Conservation (phyloP, 768 basidiomycete genomes). For the Asterophora lycoperdoides region DNA sequence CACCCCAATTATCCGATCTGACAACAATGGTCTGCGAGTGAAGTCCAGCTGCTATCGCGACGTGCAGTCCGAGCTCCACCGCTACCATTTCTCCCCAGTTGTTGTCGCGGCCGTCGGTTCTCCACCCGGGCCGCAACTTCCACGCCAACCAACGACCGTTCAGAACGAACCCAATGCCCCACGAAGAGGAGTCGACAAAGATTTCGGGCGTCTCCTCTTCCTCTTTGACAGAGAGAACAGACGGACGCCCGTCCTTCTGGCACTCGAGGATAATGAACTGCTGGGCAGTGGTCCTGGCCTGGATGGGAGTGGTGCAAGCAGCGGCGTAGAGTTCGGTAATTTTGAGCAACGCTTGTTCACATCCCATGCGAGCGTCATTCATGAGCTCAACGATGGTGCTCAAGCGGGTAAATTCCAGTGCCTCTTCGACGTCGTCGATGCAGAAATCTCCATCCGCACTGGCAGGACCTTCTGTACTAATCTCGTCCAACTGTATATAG, state of each 20-base stretch:
- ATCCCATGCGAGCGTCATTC: background rate
- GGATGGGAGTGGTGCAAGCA: background rate
- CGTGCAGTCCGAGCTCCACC: conserved; percentile 36
- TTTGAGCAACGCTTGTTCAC: background rate
- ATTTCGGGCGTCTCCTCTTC: conserved; percentile 16
- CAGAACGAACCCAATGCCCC: conserved; percentile 38
- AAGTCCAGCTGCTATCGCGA: conserved; percentile 23
- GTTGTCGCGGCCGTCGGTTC: conserved; percentile 26
- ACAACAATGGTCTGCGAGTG: conserved; percentile 23
- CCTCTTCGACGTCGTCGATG: background rate
- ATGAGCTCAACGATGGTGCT: background rate
- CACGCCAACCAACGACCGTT: conserved; percentile 36
- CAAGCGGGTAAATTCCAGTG: background rate
- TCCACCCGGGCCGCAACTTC: conserved; percentile 31
- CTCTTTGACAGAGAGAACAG: background rate
- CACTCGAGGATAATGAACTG: conserved; percentile 17
- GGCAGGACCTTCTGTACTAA: no score
- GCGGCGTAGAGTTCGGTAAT: background rate
- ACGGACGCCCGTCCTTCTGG: background rate
- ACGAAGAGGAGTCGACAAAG: conserved; percentile 39
- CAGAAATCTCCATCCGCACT: no score
- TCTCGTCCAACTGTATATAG: background rate
- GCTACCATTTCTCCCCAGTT: conserved; percentile 45
- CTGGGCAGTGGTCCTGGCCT: conserved; percentile 8
- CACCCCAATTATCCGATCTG: conserved; percentile 38